Evolutionary conservation across 257 asterid species (phyloP), one percentile per base, ranked within the genome.

Genomic region (Orobanche coerulescens): DNA sequence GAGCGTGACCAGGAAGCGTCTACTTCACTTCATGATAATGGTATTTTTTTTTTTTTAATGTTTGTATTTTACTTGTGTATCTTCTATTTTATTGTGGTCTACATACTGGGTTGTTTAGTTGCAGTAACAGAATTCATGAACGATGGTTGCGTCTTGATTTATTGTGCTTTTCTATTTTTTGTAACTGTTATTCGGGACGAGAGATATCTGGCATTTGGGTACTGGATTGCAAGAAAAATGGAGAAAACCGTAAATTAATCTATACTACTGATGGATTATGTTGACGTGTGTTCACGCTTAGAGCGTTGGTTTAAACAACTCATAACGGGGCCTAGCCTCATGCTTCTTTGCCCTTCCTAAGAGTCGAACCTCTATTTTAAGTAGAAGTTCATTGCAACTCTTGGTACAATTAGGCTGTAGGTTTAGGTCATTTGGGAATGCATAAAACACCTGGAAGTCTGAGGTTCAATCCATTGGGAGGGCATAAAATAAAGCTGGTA

Each of bases 1-100:
- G 84, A 78, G 75, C 81, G 73, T 47, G 87, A 79, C 72, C 82
- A 80, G 61, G 78, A 79, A 49, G 81, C 84, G 31, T 81, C 84
- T 66, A 60, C 73, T 67, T 75, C 89, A 11, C 78, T 82, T 69
- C 39, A 74, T 61, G 60, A 40, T 65, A 40, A 24, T 53, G 53
- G 69, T 62, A 54, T 43, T 24, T 61, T 47, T 61, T 11, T 37
- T 37, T 37, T 37, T 61, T 24, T 18, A 49, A 10, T 6, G 65
- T 44, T 25, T 16, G n/a, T 2, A 18, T 15, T 64, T 37, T 4
- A 25, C 26, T 16, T 23, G 50, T 58, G 49, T 61, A 37, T 26
- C 23, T 18, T 50, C n/a, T n/a, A n/a, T n/a, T n/a, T n/a, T n/a
- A n/a, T n/a, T 15, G 30, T 48, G 52, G 24, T 30, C 34, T 25